Conservation (phyloP, 805 yeast genomes). For the Grigorovia transvaalensis region DNA sequence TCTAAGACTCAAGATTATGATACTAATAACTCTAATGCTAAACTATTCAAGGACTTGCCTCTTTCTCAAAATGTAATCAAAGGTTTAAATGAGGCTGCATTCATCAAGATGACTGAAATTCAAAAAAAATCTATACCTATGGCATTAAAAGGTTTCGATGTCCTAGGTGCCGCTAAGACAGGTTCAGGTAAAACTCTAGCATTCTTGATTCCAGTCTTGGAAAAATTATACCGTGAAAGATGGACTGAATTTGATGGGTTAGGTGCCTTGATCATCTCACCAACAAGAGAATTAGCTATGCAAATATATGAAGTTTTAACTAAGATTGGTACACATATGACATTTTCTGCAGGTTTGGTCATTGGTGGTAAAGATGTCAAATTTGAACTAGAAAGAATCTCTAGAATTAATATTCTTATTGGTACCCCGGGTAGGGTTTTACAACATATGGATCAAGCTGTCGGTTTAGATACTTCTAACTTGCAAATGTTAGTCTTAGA, state of each 20-base stretch:
- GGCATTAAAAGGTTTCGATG: slow-evolving; percentile 66
- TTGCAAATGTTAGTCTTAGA: slow-evolving; percentile 73
- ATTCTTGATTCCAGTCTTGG: slow-evolving; percentile 71
- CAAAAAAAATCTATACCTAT: slow-evolving; percentile 71
- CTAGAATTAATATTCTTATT: slow-evolving; percentile 68
- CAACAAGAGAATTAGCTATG: slow-evolving; percentile 84
- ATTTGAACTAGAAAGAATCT: slow-evolving; percentile 70
- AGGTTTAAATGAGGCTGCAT: slow-evolving; percentile 74
- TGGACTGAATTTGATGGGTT: slow-evolving; percentile 83
- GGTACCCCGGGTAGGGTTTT: slow-evolving; percentile 89
- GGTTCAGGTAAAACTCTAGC: slow-evolving; percentile 83
- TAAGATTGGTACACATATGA: slow-evolving; percentile 65
- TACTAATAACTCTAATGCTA: slow-evolving; percentile 28
- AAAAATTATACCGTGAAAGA: slow-evolving; percentile 51
- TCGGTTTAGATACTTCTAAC: slow-evolving; percentile 64
- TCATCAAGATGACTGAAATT: slow-evolving; percentile 71
- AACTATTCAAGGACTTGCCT: slow-evolving; percentile 71
- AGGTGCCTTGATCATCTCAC: slow-evolving; percentile 83
- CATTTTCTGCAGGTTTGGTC: slow-evolving; percentile 80
- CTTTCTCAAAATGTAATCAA: slow-evolving; percentile 49
- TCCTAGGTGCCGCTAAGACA: slow-evolving; percentile 82
- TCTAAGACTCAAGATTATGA: slow-evolving; percentile 46
- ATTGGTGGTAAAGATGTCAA: slow-evolving; percentile 89
- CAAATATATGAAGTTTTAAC: slow-evolving; percentile 81
- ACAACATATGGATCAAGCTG: slow-evolving; percentile 86